Evolutionary conservation across 306 rosid species (phyloP).

Genomic region (Quercus rubra): DNA sequence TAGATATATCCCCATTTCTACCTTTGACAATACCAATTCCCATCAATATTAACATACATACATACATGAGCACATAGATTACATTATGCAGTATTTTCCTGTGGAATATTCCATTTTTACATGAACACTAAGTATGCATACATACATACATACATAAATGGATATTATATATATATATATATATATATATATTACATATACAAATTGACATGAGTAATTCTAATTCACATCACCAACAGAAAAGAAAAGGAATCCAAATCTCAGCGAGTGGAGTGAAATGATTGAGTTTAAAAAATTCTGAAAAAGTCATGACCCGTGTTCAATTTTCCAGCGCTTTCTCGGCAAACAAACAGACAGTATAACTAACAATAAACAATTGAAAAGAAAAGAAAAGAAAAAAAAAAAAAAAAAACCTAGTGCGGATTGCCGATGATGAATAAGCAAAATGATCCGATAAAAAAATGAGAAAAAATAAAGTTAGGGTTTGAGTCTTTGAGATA

Average conservation of each 20-base stretch:
- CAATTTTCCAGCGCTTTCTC: neutral
- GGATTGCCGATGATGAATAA: no score
- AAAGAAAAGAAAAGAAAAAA: no score
- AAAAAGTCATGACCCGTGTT: neutral
- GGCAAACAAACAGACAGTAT: neutral
- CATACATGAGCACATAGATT: neutral
- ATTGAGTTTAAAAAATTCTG: neutral
- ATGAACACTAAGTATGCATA: neutral
- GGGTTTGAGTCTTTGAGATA: no score
- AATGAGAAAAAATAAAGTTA: no score
- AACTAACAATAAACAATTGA: neutral
- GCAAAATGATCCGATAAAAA: no score
- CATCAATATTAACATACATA: neutral
- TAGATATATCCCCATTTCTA: conserved; percentile 79
- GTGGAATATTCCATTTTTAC: no score
- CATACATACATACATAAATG: neutral
- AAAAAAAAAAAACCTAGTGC: no score
- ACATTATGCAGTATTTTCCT: no score
- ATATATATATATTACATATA: neutral
- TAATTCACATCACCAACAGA: neutral
- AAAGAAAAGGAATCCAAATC: neutral
- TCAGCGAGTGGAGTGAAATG: neutral
- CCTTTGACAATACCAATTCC: conserved; percentile 21
- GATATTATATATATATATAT: neutral
- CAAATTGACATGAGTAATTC: neutral